phyloP scores from a whole-genome alignment of 805 yeast species.

The Saccharomycopsis sp. region DNA sequence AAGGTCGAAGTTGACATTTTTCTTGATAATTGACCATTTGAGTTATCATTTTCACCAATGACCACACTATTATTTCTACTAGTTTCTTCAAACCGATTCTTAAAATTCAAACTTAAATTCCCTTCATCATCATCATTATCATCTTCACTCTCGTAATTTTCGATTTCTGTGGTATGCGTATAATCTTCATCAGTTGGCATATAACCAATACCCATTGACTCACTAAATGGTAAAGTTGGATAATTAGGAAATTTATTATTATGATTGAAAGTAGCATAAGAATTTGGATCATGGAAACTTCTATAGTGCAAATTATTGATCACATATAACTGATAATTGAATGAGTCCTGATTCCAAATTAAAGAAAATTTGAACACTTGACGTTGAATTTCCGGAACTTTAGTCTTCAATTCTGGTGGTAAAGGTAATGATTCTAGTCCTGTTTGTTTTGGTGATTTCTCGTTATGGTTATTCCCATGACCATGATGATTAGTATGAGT shows the following conservation, averaged over 20 bases:
- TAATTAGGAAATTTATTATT: constrained; percentile 15
- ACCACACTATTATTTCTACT: too few species aligned
- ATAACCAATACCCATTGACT: constrained; percentile 13
- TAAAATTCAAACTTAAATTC: not conserved
- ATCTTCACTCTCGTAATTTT: not conserved
- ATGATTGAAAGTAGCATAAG: constrained; percentile 7
- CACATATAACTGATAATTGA: constrained; percentile 25
- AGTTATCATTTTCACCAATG: too few species aligned
- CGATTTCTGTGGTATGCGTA: constrained; percentile 6
- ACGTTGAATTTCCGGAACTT: constrained; percentile 35
- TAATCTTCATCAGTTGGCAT: constrained; percentile 16
- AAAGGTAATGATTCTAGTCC: constrained; percentile 21
- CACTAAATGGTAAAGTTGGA: constrained; percentile 15
- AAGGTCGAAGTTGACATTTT: too few species aligned
- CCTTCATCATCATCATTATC: not conserved
- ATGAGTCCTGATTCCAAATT: constrained; percentile 31
- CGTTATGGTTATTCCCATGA: not conserved
- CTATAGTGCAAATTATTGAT: constrained; percentile 15
- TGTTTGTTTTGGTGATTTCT: not conserved
- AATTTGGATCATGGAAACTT: constrained; percentile 12
- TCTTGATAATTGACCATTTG: too few species aligned
- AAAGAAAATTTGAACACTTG: constrained; percentile 40
- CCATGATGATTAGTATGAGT: too few species aligned
- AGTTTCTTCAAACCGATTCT: too few species aligned
- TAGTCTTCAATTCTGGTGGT: constrained; percentile 36